Evolutionary conservation across 345 rosid species (phyloP).

Genomic region (Hevea brasiliensis): DNA sequence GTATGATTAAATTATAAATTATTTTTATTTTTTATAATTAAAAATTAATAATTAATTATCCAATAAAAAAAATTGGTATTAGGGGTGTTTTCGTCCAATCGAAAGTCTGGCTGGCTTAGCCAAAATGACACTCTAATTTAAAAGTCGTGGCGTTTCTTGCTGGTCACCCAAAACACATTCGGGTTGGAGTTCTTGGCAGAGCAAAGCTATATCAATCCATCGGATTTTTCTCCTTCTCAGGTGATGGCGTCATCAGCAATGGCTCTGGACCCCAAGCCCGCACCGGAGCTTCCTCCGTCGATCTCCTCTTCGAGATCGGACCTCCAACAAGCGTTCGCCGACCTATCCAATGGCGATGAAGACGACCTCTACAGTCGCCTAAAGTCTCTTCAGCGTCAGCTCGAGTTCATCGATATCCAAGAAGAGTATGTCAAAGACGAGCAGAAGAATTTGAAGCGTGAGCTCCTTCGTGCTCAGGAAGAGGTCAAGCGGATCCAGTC

Average conservation of each 20-base stretch:
- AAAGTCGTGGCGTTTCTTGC: no score
- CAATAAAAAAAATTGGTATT: no score
- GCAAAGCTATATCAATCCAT: background rate
- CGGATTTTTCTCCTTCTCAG: background rate
- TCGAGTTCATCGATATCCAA: slow-evolving; percentile 90
- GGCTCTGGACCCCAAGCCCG: slow-evolving; percentile 58
- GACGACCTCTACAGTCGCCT: slow-evolving; percentile 84
- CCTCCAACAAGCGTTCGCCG: slow-evolving; percentile 4
- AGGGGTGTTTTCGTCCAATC: no score
- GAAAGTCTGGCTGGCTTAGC: no score
- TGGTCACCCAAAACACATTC: no score
- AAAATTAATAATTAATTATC: no score
- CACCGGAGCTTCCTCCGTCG: slow-evolving; percentile 29
- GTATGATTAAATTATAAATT: no score
- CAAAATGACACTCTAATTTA: no score
- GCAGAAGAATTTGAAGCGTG: slow-evolving; percentile 90
- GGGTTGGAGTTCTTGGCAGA: no score
- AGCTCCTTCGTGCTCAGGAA: slow-evolving; percentile 88
- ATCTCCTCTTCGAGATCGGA: slow-evolving; percentile 10
- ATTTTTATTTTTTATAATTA: no score
- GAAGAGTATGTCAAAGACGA: slow-evolving; percentile 97
- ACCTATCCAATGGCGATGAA: slow-evolving; percentile 44
- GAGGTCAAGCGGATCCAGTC: slow-evolving; percentile 98
- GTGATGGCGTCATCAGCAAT: slow-evolving; percentile 55
- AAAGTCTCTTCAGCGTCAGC: slow-evolving; percentile 75